Conservation (phyloP, 2,329 filamentous ascomycete genomes). For the Hypoxylon sp. region DNA sequence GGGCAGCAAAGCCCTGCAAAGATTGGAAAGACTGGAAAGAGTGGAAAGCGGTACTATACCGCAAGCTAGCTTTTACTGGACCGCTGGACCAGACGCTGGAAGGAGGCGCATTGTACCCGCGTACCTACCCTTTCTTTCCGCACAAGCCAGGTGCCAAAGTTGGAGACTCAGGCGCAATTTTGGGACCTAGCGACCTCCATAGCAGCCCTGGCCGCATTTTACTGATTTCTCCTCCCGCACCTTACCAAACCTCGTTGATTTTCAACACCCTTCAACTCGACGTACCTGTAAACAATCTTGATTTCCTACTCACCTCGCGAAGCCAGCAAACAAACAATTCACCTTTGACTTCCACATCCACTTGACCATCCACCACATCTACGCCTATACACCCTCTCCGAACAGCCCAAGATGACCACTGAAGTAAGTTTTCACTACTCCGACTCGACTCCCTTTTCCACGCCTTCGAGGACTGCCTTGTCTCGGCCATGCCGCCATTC, state of each 20-base stretch:
- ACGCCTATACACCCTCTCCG: slow-evolving; percentile 34
- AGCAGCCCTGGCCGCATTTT: slow-evolving; percentile 43
- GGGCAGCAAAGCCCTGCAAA: slow-evolving; percentile 41
- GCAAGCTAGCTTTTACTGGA: slow-evolving; percentile 15
- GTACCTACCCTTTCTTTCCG: slow-evolving; percentile 35
- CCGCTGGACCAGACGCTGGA: slow-evolving; percentile 25
- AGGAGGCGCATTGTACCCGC: slow-evolving; percentile 29
- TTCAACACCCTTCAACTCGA: slow-evolving; percentile 49
- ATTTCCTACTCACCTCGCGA: slow-evolving; percentile 39
- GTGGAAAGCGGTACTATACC: slow-evolving; percentile 10
- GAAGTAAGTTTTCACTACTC: slow-evolving; percentile 50
- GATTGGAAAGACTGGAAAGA: slow-evolving; percentile 21
- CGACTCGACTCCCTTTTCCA: slow-evolving; percentile 34
- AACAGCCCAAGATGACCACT: slow-evolving; percentile 52
- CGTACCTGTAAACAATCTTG: slow-evolving; percentile 52
- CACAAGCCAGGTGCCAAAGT: slow-evolving; percentile 44
- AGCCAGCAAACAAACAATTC: slow-evolving; percentile 40
- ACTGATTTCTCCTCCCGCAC: slow-evolving; percentile 49
- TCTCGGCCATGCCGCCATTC: slow-evolving; percentile 42
- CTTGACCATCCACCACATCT: slow-evolving; percentile 23
- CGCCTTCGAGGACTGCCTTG: slow-evolving; percentile 41
- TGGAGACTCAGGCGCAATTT: slow-evolving; percentile 43
- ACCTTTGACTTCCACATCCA: slow-evolving; percentile 11
- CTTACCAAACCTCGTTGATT: slow-evolving; percentile 49
- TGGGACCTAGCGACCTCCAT: slow-evolving; percentile 41